Percentiles rank a stretch among this genome's conserved stretches.
Conservation (phyloP, 768 basidiomycete genomes). For the Mycena vitilis region DNA sequence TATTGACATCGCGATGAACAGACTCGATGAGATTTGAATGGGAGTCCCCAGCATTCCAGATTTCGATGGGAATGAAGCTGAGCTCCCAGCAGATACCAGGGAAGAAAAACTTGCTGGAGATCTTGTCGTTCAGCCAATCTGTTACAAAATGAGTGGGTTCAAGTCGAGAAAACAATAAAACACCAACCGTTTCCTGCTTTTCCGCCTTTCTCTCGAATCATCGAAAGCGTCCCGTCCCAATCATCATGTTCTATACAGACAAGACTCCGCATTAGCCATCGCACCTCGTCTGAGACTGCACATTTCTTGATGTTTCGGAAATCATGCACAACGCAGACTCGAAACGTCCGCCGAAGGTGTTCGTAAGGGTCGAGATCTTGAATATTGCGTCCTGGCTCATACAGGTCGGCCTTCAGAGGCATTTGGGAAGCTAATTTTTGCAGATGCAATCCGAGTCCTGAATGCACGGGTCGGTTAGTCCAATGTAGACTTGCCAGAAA, state of each 20-base stretch:
- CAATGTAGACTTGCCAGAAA: no score
- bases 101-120: no score
- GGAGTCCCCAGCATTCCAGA: no score
- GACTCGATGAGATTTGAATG: no score
- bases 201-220: not conserved
- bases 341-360: not conserved
- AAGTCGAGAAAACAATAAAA: no score
- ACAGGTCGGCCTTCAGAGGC: not conserved
- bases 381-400: not conserved
- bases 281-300: not conserved
- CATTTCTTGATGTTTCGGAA: not conserved
- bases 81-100: no score
- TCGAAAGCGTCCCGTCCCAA: not conserved
- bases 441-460: not conserved
- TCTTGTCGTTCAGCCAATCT: slow-evolving; percentile 46
- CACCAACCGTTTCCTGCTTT: not conserved
- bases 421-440: not conserved
- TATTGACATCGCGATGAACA: no score
- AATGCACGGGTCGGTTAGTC: not conserved
- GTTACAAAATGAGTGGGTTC: no score
- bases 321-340: not conserved
- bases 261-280: not conserved
- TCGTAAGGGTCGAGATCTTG: not conserved
- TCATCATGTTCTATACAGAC: not conserved
- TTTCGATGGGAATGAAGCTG: no score